Evolutionary conservation across 352 stramenopile species (phyloP).

Genomic region (Globisporangium canariense): DNA sequence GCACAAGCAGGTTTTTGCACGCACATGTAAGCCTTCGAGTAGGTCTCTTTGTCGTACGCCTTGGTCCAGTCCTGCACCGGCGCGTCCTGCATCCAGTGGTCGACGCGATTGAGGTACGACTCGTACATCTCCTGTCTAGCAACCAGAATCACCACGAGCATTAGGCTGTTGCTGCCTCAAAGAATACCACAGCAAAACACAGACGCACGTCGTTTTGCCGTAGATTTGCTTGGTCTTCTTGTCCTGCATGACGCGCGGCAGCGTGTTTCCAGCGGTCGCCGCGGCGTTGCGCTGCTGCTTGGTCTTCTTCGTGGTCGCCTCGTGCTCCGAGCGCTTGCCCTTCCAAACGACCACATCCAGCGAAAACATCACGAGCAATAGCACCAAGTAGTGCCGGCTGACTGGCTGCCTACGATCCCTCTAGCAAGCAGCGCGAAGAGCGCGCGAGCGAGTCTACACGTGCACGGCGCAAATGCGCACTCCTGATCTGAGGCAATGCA

Average conservation of each 20-base stretch:
- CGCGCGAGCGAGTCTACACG: background rate
- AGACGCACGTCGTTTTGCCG: constrained; percentile 46
- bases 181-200: background rate
- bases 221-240: constrained; percentile 46
- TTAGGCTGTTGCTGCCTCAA: background rate
- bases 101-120: constrained; percentile 56
- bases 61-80: constrained; percentile 43
- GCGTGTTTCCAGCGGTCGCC: background rate
- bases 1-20: constrained; percentile 1
- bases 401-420: background rate
- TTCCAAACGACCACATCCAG: constrained; percentile 53
- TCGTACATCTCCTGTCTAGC: constrained; percentile 65
- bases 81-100: constrained; percentile 43
- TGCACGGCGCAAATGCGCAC: background rate
- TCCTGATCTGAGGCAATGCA: background rate
- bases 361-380: constrained; percentile 38
- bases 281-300: constrained; percentile 23
- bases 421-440: background rate
- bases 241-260: constrained; percentile 30
- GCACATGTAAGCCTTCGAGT: constrained; percentile 48
- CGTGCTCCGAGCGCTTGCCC: constrained; percentile 34
- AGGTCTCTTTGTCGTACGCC: constrained; percentile 54
- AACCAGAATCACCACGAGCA: background rate
- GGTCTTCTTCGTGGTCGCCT: constrained; percentile 23
- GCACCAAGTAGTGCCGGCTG: background rate